Evolutionary conservation across 257 asterid genomes (phyloP).

Genomic region (Solanum arcanum): DNA sequence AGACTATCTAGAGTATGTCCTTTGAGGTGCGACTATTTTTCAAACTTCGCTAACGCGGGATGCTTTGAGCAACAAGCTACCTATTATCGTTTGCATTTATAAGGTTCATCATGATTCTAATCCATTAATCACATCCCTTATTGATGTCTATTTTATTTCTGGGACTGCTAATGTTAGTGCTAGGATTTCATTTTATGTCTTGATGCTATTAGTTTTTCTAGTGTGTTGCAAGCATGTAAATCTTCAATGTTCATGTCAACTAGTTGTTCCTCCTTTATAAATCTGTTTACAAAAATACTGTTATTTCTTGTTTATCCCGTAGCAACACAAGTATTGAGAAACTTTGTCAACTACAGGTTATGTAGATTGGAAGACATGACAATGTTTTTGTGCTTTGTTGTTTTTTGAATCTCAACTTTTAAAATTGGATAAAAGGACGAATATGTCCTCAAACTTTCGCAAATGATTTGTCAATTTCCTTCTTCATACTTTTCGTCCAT

Average conservation of each 20-base stretch:
- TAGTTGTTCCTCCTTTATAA: too few species aligned
- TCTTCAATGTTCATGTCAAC: background rate
- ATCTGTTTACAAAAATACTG: too few species aligned
- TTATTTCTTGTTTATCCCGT: too few species aligned
- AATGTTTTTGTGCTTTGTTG: too few species aligned
- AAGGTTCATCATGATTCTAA: slow-evolving; percentile 9
- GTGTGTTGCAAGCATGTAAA: slow-evolving; percentile 80
- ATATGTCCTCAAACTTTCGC: too few species aligned
- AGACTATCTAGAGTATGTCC: background rate
- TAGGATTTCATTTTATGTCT: background rate
- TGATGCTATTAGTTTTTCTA: slow-evolving; percentile 62
- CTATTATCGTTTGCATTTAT: background rate
- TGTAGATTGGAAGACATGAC: too few species aligned
- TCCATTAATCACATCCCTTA: slow-evolving; percentile 47
- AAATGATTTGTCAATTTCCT: too few species aligned
- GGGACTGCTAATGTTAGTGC: slow-evolving; percentile 35
- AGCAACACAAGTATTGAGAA: too few species aligned
- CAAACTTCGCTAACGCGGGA: background rate
- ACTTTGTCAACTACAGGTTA: too few species aligned
- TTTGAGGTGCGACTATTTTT: background rate
- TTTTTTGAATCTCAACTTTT: too few species aligned
- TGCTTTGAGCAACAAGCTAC: background rate
- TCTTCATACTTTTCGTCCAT: too few species aligned
- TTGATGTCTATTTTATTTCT: slow-evolving; percentile 55
- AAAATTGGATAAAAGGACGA: too few species aligned